Evolutionary conservation across 179 eudicot species (phyloP).

Genomic region (Silene coronaria): DNA sequence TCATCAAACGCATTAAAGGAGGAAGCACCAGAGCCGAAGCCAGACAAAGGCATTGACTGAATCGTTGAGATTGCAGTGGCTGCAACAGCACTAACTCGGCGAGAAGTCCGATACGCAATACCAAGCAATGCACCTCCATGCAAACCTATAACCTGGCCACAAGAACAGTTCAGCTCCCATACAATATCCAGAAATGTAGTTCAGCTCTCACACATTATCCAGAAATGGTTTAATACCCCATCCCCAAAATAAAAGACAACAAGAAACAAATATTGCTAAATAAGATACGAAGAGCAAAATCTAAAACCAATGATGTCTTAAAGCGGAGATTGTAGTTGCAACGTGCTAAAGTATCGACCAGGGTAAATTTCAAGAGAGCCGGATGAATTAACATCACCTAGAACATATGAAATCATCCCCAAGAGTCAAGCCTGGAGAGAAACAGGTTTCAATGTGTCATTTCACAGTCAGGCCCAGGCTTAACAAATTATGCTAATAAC

Average conservation of each 20-base stretch:
- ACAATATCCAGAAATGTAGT: not conserved
- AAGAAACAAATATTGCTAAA: not conserved
- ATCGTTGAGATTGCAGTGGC: constrained; percentile 84
- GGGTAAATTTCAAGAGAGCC: not conserved
- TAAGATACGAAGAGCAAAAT: not conserved
- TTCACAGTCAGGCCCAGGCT: not conserved
- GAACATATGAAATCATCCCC: not conserved
- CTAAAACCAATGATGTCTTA: not conserved
- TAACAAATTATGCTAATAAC: not conserved
- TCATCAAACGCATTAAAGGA: constrained; percentile 75
- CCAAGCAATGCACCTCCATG: constrained; percentile 95
- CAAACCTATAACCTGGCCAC: constrained; percentile 54
- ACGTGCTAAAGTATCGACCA: not conserved
- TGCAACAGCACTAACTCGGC: constrained; percentile 70
- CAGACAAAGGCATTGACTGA: constrained; percentile 83
- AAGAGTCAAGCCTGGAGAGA: not conserved
- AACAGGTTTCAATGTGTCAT: too few species aligned
- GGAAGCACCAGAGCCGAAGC: constrained; percentile 60
- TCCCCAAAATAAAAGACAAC: not conserved
- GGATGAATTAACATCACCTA: not conserved
- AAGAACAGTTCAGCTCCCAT: constrained; percentile 10
- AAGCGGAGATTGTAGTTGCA: not conserved
- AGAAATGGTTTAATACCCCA: not conserved
- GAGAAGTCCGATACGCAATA: constrained; percentile 75
- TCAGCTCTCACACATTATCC: not conserved